Conservation (phyloP, 208 protist species). For the Blastocrithidia nonstop region DNA sequence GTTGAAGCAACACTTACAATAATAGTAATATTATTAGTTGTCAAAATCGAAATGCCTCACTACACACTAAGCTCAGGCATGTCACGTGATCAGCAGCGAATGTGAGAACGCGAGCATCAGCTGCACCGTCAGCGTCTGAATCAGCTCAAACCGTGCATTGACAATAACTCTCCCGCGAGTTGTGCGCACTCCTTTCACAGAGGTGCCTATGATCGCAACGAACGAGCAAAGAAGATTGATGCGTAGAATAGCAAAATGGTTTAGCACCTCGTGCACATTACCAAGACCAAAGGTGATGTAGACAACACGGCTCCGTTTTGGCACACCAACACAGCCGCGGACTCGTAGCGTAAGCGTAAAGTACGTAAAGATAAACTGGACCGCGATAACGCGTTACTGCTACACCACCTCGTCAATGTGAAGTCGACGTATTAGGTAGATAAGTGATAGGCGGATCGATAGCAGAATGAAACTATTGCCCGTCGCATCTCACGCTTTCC, state of each 20-base stretch:
- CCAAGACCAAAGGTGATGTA: conserved; percentile 32
- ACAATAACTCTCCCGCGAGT: conserved; percentile 24
- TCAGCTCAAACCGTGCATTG: conserved; percentile 18
- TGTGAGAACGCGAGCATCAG: conserved; percentile 24
- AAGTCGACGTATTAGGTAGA: conserved; percentile 26
- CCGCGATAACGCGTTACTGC: conserved; percentile 31
- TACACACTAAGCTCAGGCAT: no score
- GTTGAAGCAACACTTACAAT: no score
- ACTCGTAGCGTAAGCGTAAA: conserved; percentile 23
- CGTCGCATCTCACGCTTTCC: conserved; percentile 35
- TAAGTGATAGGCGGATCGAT: conserved; percentile 26
- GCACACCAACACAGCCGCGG: conserved; percentile 16
- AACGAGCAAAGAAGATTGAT: conserved; percentile 21
- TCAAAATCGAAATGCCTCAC: no score
- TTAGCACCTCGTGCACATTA: conserved; percentile 43
- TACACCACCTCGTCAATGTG: conserved; percentile 22
- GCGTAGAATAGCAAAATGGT: conserved; percentile 39
- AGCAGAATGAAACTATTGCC: conserved; percentile 32
- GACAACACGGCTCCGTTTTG: conserved; percentile 57
- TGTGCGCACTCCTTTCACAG: conserved; percentile 14
- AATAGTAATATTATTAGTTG: no score
- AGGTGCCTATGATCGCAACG: conserved; percentile 9
- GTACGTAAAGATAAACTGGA: conserved; percentile 19
- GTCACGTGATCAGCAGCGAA: conserved; percentile 10
- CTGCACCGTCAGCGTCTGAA: conserved; percentile 37